These are phyloP conservation scores for Eucommia ulmoides DNA, from an alignment of 257 asterid genomes.

Conservation along the genomic window DNA sequence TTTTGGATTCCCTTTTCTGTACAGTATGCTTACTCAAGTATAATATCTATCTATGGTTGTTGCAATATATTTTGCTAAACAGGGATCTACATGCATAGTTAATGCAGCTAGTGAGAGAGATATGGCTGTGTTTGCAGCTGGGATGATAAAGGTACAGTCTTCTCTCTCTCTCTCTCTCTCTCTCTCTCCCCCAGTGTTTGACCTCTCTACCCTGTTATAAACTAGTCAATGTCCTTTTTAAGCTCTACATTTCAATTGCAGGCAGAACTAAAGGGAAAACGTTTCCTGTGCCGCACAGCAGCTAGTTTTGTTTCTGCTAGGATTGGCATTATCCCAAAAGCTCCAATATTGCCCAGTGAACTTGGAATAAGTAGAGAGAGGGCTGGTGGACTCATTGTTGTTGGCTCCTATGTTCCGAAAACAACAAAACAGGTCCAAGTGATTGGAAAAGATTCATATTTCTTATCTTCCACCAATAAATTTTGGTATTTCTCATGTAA, in stretches of 20 bases:
- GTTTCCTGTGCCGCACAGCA: slow-evolving; percentile 92
- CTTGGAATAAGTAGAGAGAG: slow-evolving; percentile 38
- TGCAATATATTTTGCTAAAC: slow-evolving; percentile 17
- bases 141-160: slow-evolving; percentile 78
- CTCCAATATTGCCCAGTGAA: slow-evolving; percentile 67
- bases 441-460: slow-evolving; percentile 7
- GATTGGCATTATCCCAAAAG: slow-evolving; percentile 68
- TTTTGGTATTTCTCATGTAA: slow-evolving; percentile 5
- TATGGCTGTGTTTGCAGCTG: slow-evolving; percentile 88
- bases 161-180: neutral
- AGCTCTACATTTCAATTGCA: slow-evolving; percentile 23
- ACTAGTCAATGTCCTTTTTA: slow-evolving; percentile 6
- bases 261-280: slow-evolving; percentile 93
- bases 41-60: neutral
- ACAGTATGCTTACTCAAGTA: too few relatives aligned
- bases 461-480: slow-evolving; percentile 3
- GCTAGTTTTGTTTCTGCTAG: slow-evolving; percentile 98
- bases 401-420: slow-evolving; percentile 95
- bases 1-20: too few relatives aligned
- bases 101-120: slow-evolving; percentile 97
- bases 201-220: neutral
- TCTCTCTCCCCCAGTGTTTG: slow-evolving; percentile 9
- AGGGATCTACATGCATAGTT: slow-evolving; percentile 91
- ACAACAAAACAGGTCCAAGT: slow-evolving; percentile 81
- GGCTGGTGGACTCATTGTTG: slow-evolving; percentile 82